Evolutionary conservation across 192 early-diverging fungal genomes (phyloP), one percentile per base, ranked within the genome.

Genomic region (Coemansia sp.): DNA sequence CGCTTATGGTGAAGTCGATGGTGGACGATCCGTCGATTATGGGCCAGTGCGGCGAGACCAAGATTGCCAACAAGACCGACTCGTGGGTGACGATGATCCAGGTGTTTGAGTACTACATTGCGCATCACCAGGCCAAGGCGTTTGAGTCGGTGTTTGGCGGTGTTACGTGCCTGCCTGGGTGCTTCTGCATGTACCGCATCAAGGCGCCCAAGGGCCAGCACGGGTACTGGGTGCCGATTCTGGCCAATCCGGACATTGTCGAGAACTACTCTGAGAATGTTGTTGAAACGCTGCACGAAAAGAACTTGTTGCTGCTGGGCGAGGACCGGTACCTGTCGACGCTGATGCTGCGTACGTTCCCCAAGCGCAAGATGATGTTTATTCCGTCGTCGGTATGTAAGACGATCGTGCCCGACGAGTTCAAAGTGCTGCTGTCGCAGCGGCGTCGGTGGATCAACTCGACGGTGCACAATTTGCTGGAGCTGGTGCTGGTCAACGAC

Each of bases 401-500:
- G 72, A 94, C 94, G 11, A 86, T 93, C 35, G 94, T 94, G 27
- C 94, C 94, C 12, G 90, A 91, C 61, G 85, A 87, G 23, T 96
- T 96, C 85, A 84, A 79, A 52, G 88, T 94, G 12, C 69, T 94
- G 38, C 74, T 93, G 39, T 92, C 90, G 43, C 93, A 94, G 74
- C 86, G 92, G 3, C 87, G 93, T n/a, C 86, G 94, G 29, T 96
- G 94, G 94, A 96, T 96, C 81, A 96, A 96, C 80, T 96, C 94
- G 14, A 96, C 94, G 0, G 87, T 96, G 27, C 94, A 96, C 61
- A 95, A 95, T 65, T 80, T 95, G 62, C 68, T 88, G 67, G 94
- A 95, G 75, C 63, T 95, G 49, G 84, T 95, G 26, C 74, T 91
- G 50, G 88, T 94, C 60, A 82, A 86, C 26, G 90, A 95, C 68